Evolutionary conservation across 2,329 filamentous ascomycete genomes (phyloP).

Genomic region (Alternaria panax): DNA sequence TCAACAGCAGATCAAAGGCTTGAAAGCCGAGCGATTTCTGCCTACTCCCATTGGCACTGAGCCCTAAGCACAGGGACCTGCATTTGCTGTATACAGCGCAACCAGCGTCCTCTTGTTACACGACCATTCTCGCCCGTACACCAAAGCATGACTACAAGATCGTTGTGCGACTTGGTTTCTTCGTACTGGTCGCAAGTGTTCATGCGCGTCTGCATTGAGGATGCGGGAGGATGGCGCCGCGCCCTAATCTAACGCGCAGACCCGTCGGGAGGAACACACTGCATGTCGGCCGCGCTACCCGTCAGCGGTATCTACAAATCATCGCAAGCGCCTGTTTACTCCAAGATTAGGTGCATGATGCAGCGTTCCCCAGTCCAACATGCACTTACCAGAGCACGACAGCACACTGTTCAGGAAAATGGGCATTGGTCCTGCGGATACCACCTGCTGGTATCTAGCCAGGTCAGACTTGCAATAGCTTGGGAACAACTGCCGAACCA

Average conservation of each 20-base stretch:
- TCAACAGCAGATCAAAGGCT: background rate
- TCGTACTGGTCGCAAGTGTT: background rate
- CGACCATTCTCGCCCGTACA: background rate
- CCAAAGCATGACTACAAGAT: no score
- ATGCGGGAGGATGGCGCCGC: conserved; percentile 13
- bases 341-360: conserved; percentile 27
- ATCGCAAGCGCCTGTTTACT: conserved; percentile 25
- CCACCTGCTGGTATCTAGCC: conserved; percentile 11
- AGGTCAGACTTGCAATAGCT: conserved; percentile 2
- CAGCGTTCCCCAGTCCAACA: conserved; percentile 13
- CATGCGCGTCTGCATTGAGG: conserved; percentile 8
- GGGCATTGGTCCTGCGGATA: conserved; percentile 7
- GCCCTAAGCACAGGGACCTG: background rate
- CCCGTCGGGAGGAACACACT: conserved; percentile 9
- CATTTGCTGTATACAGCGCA: background rate
- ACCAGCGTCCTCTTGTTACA: background rate
- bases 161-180: background rate
- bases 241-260: conserved; percentile 9
- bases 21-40: background rate
- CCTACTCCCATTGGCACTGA: background rate
- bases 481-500: conserved; percentile 18
- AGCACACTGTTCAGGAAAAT: conserved; percentile 16
- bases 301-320: conserved; percentile 24
- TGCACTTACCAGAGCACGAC: conserved; percentile 25
- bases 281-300: conserved; percentile 31